A percentile compares a stretch with the other conserved stretches of the same genome.
These are phyloP conservation scores for Neofusicoccum umdonicola DNA, from an alignment of 2,329 filamentous ascomycete genomes.

Conservation along the genomic window DNA sequence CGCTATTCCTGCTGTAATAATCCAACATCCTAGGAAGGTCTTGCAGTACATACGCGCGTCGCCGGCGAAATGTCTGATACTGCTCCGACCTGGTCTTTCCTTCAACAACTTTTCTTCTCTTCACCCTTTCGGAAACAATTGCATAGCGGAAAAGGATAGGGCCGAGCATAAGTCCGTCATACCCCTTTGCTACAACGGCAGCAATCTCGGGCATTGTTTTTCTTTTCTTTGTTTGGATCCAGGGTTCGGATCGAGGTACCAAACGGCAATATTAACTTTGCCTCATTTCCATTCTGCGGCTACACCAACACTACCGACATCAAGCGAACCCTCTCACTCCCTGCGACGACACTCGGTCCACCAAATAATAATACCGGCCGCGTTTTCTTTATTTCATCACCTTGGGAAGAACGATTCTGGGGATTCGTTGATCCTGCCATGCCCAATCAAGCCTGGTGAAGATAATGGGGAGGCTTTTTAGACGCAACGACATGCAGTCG, in stretches of 20 bases:
- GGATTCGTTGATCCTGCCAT: background rate
- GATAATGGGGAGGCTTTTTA: background rate
- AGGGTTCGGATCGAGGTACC: background rate
- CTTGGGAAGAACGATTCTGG: background rate
- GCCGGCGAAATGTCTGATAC: background rate
- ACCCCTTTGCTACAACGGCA: conserved; percentile 1
- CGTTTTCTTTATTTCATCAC: background rate
- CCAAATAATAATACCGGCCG: background rate
- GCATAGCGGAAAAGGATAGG: conserved; percentile 5
- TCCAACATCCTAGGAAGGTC: background rate
- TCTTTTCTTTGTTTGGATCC: background rate
- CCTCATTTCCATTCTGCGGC: background rate
- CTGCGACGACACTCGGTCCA: background rate
- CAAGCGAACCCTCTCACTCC: background rate
- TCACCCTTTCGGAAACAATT: background rate
- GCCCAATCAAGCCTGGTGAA: too few species aligned
- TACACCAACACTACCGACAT: background rate
- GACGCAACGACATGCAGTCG: background rate
- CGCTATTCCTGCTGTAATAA: background rate
- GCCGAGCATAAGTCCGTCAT: conserved; percentile 12
- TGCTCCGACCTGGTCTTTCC: background rate
- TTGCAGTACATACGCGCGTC: background rate
- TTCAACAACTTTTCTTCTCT: background rate
- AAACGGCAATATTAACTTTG: background rate
- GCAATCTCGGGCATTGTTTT: conserved; percentile 2